phyloP scores from a whole-genome alignment of 2,329 filamentous ascomycete species.

The Trichoderma guizhouense region DNA sequence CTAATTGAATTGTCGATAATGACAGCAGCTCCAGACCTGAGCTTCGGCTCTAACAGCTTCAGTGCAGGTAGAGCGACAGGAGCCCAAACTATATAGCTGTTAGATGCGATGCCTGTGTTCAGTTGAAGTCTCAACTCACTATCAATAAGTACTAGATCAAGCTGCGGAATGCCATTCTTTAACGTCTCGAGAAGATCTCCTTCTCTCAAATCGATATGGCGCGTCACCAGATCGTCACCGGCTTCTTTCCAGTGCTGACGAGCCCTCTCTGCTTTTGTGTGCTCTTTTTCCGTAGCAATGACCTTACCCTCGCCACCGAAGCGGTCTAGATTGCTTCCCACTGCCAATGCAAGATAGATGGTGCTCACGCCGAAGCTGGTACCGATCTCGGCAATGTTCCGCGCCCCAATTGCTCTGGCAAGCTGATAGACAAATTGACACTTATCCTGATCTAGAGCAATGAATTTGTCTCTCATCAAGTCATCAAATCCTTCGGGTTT shows the following conservation, averaged over 20 bases:
- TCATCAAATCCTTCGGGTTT: slow-evolving; percentile 27
- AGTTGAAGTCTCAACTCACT: slow-evolving; percentile 43
- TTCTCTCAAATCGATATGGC: slow-evolving; percentile 53
- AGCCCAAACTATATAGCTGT: slow-evolving; percentile 48
- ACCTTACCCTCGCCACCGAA: slow-evolving; percentile 35
- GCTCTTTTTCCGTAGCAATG: slow-evolving; percentile 60
- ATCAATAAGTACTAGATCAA: slow-evolving; percentile 60
- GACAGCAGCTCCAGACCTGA: slow-evolving; percentile 47
- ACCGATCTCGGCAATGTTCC: slow-evolving; percentile 57
- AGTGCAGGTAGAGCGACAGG: slow-evolving; percentile 52
- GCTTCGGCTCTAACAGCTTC: slow-evolving; percentile 43
- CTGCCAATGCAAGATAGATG: slow-evolving; percentile 60
- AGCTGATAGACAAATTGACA: slow-evolving; percentile 55
- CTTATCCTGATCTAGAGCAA: slow-evolving; percentile 59
- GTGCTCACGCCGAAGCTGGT: slow-evolving; percentile 62
- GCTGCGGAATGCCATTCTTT: slow-evolving; percentile 37
- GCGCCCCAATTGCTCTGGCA: slow-evolving; percentile 45
- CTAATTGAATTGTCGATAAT: slow-evolving; percentile 48
- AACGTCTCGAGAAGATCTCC: slow-evolving; percentile 56
- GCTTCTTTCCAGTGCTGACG: slow-evolving; percentile 52
- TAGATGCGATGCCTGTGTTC: not conserved
- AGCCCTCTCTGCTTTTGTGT: slow-evolving; percentile 49
- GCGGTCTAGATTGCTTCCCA: slow-evolving; percentile 41
- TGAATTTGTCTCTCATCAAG: slow-evolving; percentile 54
- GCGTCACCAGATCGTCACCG: slow-evolving; percentile 46